Conservation (phyloP, 495 filamentous ascomycete genomes). For the Friedmanniomyces simplex region DNA sequence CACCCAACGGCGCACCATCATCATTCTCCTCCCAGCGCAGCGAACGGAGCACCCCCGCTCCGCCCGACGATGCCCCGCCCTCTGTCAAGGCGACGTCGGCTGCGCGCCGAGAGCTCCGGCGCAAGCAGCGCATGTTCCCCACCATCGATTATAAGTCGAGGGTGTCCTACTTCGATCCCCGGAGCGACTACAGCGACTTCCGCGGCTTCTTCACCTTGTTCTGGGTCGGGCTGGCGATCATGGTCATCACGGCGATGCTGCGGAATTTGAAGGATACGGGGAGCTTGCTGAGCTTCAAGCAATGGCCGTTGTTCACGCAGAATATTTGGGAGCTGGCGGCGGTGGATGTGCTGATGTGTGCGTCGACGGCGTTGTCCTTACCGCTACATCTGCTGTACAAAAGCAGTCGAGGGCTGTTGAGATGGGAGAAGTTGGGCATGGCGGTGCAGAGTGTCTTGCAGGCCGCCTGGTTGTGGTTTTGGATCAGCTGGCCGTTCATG, state of each 20-base stretch:
- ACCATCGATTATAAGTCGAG: conserved; percentile 87
- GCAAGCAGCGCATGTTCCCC: conserved; percentile 83
- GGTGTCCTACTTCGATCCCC: conserved; percentile 91
- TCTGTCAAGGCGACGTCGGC: conserved; percentile 76
- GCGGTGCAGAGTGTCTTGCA: conserved; percentile 75
- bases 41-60: conserved; percentile 55
- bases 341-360: conserved; percentile 76
- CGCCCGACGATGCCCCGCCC: conserved; percentile 83
- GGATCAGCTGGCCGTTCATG: conserved; percentile 74
- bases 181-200: conserved; percentile 86
- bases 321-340: conserved; percentile 80
- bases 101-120: conserved; percentile 74
- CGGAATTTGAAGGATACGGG: conserved; percentile 93
- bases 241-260: conserved; percentile 85
- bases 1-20: neutral
- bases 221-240: conserved; percentile 92
- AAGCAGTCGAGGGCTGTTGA: conserved; percentile 44
- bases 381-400: conserved; percentile 63
- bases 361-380: conserved; percentile 57
- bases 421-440: conserved; percentile 69
- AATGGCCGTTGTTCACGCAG: conserved; percentile 77
- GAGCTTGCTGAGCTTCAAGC: conserved; percentile 66
- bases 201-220: conserved; percentile 95
- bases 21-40: conserved; percentile 28
- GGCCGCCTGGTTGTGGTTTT: conserved; percentile 64